Evolutionary conservation across 352 stramenopile genomes (phyloP).

Genomic region (Phytophthora foliorum): DNA sequence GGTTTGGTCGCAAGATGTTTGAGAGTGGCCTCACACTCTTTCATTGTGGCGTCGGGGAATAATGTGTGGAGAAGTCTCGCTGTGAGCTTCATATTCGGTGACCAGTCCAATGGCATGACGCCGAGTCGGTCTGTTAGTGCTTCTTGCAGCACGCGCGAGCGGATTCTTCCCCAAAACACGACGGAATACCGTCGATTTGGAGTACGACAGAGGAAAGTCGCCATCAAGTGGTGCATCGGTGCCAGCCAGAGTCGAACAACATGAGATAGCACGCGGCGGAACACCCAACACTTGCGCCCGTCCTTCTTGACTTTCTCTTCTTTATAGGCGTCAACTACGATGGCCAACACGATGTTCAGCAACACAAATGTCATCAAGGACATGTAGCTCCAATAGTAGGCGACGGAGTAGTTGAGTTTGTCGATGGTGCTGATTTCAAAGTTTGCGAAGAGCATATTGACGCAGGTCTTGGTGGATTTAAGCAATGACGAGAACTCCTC

Average conservation of each 20-base stretch:
- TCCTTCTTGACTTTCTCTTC: conserved; percentile 49
- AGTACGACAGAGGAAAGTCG: conserved; percentile 5
- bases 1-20: conserved; percentile 18
- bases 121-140: conserved; percentile 22
- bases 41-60: conserved; percentile 25
- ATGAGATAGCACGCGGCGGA: conserved; percentile 25
- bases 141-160: conserved; percentile 28
- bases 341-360: conserved; percentile 79
- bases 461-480: conserved; percentile 56
- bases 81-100: conserved; percentile 27
- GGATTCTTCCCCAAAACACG: conserved; percentile 35
- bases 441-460: conserved; percentile 77
- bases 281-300: conserved; percentile 32
- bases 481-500: conserved; percentile 57
- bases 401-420: conserved; percentile 43
- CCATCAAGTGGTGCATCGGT: conserved; percentile 11
- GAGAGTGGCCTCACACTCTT: conserved; percentile 33
- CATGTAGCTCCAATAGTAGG: conserved; percentile 80
- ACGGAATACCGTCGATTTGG: conserved; percentile 17
- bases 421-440: conserved; percentile 65
- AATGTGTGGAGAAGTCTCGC: conserved; percentile 18
- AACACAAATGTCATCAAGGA: conserved; percentile 70
- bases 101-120: conserved; percentile 27
- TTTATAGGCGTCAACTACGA: conserved; percentile 70
- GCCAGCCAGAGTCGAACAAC: conserved; percentile 26